Evolutionary conservation across 306 rosid genomes (phyloP).

Genomic region (Lathyrus aphaca): DNA sequence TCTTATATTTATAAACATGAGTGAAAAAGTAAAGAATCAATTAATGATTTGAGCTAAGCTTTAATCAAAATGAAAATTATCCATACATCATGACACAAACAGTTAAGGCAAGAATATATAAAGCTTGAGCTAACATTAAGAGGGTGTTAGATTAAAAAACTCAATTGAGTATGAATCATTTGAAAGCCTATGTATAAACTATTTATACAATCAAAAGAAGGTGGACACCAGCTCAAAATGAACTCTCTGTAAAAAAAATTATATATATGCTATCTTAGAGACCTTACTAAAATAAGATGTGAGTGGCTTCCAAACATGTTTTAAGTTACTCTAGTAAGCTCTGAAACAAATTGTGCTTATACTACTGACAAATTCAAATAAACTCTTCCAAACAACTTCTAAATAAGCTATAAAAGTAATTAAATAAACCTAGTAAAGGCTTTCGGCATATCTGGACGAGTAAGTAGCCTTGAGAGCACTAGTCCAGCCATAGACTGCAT

Average conservation of each 20-base stretch:
- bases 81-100: slow-evolving; percentile 25
- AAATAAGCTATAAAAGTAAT: slow-evolving; percentile 5
- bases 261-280: background rate
- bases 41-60: slow-evolving; percentile 1
- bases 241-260: background rate
- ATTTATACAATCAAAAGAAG: background rate
- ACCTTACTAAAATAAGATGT: background rate
- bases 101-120: slow-evolving; percentile 20
- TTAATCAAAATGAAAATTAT: slow-evolving; percentile 4
- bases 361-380: background rate
- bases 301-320: background rate
- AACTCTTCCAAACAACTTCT: background rate
- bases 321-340: background rate
- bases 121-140: slow-evolving; percentile 22
- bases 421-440: slow-evolving; percentile 64
- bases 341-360: background rate
- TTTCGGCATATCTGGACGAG: slow-evolving; percentile 97
- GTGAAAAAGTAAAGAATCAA: slow-evolving; percentile 16
- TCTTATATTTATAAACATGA: slow-evolving; percentile 17
- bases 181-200: background rate
- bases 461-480: slow-evolving; percentile 80
- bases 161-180: background rate
- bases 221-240: background rate
- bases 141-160: background rate
- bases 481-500: slow-evolving; percentile 91